Percentiles rank a stretch among this genome's conserved stretches.
Evolutionary conservation across 148 eudicot species (phyloP).

Genomic region (Pharnaceum exiguum): DNA sequence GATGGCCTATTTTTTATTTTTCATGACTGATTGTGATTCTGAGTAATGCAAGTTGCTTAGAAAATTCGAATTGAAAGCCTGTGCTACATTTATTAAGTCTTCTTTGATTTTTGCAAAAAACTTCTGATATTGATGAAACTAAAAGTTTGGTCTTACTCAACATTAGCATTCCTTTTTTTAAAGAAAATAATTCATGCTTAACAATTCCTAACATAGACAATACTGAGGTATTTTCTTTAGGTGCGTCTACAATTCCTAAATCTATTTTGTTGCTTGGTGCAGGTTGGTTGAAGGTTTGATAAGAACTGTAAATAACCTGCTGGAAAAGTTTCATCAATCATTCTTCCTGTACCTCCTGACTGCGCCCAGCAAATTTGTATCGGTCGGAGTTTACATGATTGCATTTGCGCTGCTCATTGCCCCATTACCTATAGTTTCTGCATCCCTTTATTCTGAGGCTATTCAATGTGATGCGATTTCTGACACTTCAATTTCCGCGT

Average conservation of each 20-base stretch:
- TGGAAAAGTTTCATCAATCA: conserved; percentile 97
- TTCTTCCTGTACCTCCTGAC: conserved; percentile 87
- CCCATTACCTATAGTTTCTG: conserved; percentile 85
- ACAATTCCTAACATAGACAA: too few relatives aligned
- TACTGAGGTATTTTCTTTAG: not conserved
- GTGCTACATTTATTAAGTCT: too few relatives aligned
- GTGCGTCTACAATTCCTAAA: conserved; percentile 6
- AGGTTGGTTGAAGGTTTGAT: conserved; percentile 87
- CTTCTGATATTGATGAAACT: too few relatives aligned
- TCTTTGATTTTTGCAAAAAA: too few relatives aligned
- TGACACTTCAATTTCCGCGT: conserved; percentile 18
- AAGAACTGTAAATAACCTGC: conserved; percentile 87
- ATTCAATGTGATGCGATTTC: conserved; percentile 19
- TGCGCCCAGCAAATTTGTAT: conserved; percentile 78
- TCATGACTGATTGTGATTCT: too few relatives aligned
- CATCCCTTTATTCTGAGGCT: conserved; percentile 80
- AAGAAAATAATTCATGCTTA: too few relatives aligned
- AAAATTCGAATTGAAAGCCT: too few relatives aligned
- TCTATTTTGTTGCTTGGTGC: conserved; percentile 25
- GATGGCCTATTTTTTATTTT: too few relatives aligned
- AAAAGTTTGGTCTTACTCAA: too few relatives aligned
- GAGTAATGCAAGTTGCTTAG: too few relatives aligned
- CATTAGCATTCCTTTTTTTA: too few relatives aligned
- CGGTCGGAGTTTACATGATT: conserved; percentile 98
- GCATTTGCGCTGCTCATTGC: conserved; percentile 85